Base-by-base conservation (phyloP, 306 rosid species). In the Prinsepia uniflora region DNA sequence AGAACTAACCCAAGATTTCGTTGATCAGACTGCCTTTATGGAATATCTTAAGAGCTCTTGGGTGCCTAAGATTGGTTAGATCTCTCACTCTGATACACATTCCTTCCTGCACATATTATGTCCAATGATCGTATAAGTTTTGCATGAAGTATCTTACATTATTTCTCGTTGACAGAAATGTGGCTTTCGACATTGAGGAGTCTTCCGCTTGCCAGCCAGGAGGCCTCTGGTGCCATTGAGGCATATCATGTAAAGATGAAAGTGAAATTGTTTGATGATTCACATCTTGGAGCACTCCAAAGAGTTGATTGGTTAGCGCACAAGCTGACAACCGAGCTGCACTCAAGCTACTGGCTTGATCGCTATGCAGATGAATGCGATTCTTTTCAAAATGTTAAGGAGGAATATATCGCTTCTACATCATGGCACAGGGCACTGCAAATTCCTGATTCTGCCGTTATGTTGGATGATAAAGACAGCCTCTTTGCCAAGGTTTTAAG, bases 271-370 rank as follows among this genome's bases (percentile, higher is more conserved):
- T 94, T 94, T 60, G 96, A 94, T 57, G 96, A 94, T 85, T 86
- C 99, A 2, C 96, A 94, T 86, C 92, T 94, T 42, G 95, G 99
- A 77, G 97, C 97, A 4, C 81, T 90, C 47, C 94, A 86, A 82
- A 87, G 98, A 83, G 96, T 91, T n/a, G 98, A 94, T 78, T 90
- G 97, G 97, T 82, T 89, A 65, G 98, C 89, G 60, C 96, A 94
- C 85, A 94, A 89, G 89, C 77, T 94, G 70, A 94, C 97, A 54
- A 91, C 95, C 6, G 96, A 94, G 76, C 79, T 94, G 79, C 97
- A 91, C 85, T 94, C 96, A 36, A 83, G 96, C 85, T 91, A 84
- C 78, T 94, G 92, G 92, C 92, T 94, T 65, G 96, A 90, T 71
- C 95, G 91, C 48, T 89, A 77, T 65, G 96, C 99, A 49, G 99